Evolutionary conservation across 345 rosid species (phyloP), one percentile per base, ranked within the genome.

Genomic region (Excoecaria cochinchinensis): DNA sequence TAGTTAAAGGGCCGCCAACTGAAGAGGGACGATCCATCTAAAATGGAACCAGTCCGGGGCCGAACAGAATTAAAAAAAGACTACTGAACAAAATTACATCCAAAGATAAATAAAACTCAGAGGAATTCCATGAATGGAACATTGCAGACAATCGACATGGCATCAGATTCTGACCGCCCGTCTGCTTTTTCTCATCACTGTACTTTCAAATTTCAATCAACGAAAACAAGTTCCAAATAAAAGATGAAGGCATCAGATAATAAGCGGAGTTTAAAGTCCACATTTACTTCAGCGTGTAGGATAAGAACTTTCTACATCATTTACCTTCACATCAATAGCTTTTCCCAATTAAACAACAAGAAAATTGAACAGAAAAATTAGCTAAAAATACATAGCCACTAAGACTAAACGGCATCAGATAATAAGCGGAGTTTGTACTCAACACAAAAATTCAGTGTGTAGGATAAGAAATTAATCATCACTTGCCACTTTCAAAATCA

Each of bases 111-210:
- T 5, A 8, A 5, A 19, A 12, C 92, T 91, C 91, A 89, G 90
- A 87, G 83, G 75, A n/a, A 76, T 68, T 81, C 87, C 90, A 81
- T 40, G 47, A 60, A 67, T 48, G 85, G 87, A 84, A 80, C 1
- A 73, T 47, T 82, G 84, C 95, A 88, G 97, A 90, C 94, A 86
- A 67, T 89, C 97, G 81, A 90, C 95, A 93, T 6, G 88, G 90
- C 98, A 91, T 89, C 95, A 88, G 84, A 62, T 84, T 93, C 97
- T 80, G 95, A 85, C 95, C 93, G 93, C 95, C 93, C 93, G 89
- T 93, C 97, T 80, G 98, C 91, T 77, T 76, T 80, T 76, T 90
- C 91, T 91, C 94, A 87, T 91, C 95, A 81, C 67, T 38, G 93
- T 78, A 6, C 15, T 3, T 25, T 47, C 8, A 39, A 22, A 58